Percentiles rank a stretch among this genome's conserved stretches.
These are phyloP conservation scores for Gentiana macrophylla DNA, from an alignment of 257 asterid genomes.

Conservation along the genomic window DNA sequence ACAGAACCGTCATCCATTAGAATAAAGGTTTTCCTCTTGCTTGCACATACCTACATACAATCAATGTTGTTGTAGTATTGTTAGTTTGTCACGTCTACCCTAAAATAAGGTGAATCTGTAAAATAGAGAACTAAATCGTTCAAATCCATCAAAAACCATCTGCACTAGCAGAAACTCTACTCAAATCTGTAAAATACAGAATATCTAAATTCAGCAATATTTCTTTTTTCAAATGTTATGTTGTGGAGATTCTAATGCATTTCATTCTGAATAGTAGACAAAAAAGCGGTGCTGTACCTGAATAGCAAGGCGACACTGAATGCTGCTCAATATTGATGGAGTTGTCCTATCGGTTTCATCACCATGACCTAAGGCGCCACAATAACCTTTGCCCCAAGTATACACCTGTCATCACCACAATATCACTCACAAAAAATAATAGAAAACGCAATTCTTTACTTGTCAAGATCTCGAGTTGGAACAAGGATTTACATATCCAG, in stretches of 20 bases:
- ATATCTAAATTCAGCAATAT: too few relatives aligned
- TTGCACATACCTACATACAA: constrained; percentile 57
- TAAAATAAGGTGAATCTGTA: too few relatives aligned
- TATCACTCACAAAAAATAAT: neutral
- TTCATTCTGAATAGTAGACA: too few relatives aligned
- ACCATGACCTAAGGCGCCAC: constrained; percentile 85
- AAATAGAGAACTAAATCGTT: too few relatives aligned
- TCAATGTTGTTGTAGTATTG: neutral
- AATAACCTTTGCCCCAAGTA: constrained; percentile 93
- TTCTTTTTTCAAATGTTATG: too few relatives aligned
- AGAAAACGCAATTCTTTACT: neutral
- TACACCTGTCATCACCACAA: constrained; percentile 37
- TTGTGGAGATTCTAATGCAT: too few relatives aligned
- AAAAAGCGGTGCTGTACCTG: constrained; percentile 32
- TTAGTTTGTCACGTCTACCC: too few relatives aligned
- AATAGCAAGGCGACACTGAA: constrained; percentile 49
- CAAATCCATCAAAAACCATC: too few relatives aligned
- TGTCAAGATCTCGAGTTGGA: neutral
- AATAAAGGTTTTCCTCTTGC: constrained; percentile 73
- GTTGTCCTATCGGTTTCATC: constrained; percentile 73
- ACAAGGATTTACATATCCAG: constrained; percentile 45
- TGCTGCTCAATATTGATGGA: constrained; percentile 44
- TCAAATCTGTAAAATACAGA: too few relatives aligned
- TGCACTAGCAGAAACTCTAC: too few relatives aligned
- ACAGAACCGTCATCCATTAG: constrained; percentile 59